Base-by-base conservation (phyloP, 2,329 filamentous ascomycete genomes). In the Verticillium longisporum region DNA sequence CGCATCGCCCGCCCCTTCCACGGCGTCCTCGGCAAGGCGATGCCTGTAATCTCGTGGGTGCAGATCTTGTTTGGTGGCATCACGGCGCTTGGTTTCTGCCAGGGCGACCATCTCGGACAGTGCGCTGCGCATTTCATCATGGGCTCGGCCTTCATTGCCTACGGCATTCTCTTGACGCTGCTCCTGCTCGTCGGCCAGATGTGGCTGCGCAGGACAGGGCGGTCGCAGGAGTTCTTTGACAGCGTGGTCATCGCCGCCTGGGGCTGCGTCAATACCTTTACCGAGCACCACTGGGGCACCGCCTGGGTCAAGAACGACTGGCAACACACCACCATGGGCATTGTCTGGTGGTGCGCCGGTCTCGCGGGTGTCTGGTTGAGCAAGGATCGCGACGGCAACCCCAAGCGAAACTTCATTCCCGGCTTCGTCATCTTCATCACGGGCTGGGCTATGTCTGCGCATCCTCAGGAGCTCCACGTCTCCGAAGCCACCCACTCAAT, bases 291-390 rank as follows among this genome's bases (percentile, higher is more conserved):
- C 59, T 99, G 95, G 95, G 95, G 95, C 60, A 82, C 82, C 1
- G 83, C 85, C 0, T 99, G 95, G 95, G 92, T 90, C 59, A 87
- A 85, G 75, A 98, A 97, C 71, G 95, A 99, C 74, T 86, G 97
- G 77, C 94, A 99, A 74, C 95, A 99, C 74, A 99, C 95, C 0
- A 91, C 90, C n/a, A 98, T 99, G 94, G 95, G 95, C n/a, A 86
- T 99, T 64, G 87, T 99, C 58, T 99, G 95, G 95, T 99, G 94
- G 94, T 90, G 88, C 68, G 94, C 95, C 7, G 95, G 95, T 31
- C 78, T 99, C 34, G 84, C 94, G 11, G 95, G 95, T 53, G 83
- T 99, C 59, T 99, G 94, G 95, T 81, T 99, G 45, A 96, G 92
- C 73, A 85, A 86, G 64, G 91, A 88, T 71, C 86, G 91, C 61